These are phyloP conservation scores for Hysterium pulicare DNA, from an alignment of 2,329 filamentous ascomycete genomes.

Conservation along the genomic window DNA sequence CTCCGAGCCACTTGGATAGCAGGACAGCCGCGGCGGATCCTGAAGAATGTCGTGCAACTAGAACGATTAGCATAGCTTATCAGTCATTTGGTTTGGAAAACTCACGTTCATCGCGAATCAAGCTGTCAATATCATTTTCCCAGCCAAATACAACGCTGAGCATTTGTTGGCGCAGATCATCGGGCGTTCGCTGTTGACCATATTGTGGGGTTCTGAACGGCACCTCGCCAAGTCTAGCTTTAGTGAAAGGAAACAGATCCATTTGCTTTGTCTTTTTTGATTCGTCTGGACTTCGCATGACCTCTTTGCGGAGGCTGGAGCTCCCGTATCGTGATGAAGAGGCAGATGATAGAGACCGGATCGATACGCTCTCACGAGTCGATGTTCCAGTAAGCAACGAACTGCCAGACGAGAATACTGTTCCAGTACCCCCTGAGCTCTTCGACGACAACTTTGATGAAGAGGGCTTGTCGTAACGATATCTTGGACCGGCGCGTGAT, in stretches of 20 bases:
- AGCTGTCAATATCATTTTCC: conserved; percentile 75
- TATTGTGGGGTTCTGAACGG: conserved; percentile 70
- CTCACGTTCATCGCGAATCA: conserved; percentile 77
- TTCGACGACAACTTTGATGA: conserved; percentile 26
- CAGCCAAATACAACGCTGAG: conserved; percentile 92
- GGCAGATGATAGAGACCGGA: conserved; percentile 51
- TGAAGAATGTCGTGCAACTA: conserved; percentile 65
- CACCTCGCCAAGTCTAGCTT: conserved; percentile 75
- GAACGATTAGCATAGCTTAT: conserved; percentile 12
- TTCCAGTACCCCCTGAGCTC: conserved; percentile 52
- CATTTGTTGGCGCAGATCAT: conserved; percentile 87
- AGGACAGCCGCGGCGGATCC: conserved; percentile 78
- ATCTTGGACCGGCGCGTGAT: conserved; percentile 37
- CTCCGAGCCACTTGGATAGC: conserved; percentile 87
- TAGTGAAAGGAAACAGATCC: conserved; percentile 84
- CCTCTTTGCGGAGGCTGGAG: conserved; percentile 76
- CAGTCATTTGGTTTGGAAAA: conserved; percentile 8
- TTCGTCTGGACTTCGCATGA: conserved; percentile 74
- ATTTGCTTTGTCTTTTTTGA: conserved; percentile 53
- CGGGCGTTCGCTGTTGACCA: conserved; percentile 47
- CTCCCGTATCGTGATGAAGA: conserved; percentile 47
- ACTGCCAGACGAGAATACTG: conserved; percentile 66
- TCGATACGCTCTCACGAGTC: conserved; percentile 58
- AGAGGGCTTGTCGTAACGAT: conserved; percentile 47
- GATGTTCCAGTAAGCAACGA: conserved; percentile 44